These are phyloP conservation scores for Penicillium ochrochloron DNA, from an alignment of 495 filamentous ascomycete species.

Conservation along the genomic window DNA sequence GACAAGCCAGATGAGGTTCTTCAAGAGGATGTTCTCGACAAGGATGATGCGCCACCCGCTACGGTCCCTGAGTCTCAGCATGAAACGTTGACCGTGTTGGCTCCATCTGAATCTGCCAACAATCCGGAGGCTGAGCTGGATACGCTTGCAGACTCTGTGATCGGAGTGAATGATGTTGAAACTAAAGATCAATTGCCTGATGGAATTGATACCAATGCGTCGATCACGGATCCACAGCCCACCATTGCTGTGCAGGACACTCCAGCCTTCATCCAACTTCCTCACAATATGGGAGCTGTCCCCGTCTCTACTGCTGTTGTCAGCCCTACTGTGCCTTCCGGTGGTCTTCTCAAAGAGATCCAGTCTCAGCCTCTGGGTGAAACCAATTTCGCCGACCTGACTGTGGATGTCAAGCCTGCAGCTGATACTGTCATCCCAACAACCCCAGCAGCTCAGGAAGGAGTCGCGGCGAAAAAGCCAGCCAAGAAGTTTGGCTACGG, in stretches of 20 bases:
- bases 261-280: slow-evolving; percentile 38
- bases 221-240: not conserved
- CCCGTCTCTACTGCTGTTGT: not conserved
- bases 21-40: not conserved
- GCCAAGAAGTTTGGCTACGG: slow-evolving; percentile 38
- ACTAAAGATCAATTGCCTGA: not conserved
- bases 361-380: slow-evolving; percentile 18
- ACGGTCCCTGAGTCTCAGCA: not conserved
- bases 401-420: slow-evolving; percentile 24
- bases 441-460: not conserved
- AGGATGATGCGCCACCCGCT: not conserved
- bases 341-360: slow-evolving; percentile 15
- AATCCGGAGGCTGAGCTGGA: not conserved
- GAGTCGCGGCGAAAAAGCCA: slow-evolving; percentile 25
- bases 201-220: not conserved
- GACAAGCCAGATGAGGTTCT: not conserved
- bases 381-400: slow-evolving; percentile 13
- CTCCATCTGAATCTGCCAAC: not conserved
- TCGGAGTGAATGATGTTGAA: not conserved
- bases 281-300: slow-evolving; percentile 47
- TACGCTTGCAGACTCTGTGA: not conserved
- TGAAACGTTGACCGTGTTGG: not conserved
- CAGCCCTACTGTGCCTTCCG: not conserved
- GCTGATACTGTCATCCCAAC: slow-evolving; percentile 25
- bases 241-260: not conserved